phyloP scores from a whole-genome alignment of 2,329 filamentous ascomycete genomes.

The Penicillium sp. region DNA sequence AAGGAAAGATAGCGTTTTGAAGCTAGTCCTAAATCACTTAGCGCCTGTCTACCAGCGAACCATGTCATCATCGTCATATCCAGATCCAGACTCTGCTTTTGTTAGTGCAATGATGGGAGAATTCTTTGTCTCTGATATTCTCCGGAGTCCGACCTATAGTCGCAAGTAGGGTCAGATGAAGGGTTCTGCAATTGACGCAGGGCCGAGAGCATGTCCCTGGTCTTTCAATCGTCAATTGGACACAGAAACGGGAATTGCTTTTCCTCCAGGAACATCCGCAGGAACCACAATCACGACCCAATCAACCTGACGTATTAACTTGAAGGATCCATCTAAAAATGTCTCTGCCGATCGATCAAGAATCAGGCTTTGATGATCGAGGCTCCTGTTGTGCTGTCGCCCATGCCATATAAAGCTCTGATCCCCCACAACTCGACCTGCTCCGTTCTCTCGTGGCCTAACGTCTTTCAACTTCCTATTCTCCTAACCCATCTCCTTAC shows the following conservation, averaged over 20 bases:
- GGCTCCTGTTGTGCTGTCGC: not conserved
- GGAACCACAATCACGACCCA: not conserved
- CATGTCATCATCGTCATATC: not conserved
- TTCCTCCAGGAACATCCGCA: not conserved
- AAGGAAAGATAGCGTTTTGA: constrained; percentile 10
- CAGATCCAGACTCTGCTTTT: not conserved
- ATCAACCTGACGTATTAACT: not conserved
- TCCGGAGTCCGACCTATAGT: not conserved
- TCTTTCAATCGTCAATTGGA: not conserved
- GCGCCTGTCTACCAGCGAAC: not conserved
- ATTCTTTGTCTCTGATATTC: not conserved
- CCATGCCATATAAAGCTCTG: not conserved
- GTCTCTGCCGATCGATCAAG: not conserved
- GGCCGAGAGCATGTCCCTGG: not conserved
- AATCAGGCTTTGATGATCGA: not conserved
- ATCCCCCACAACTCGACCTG: not conserved
- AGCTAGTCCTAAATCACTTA: not conserved
- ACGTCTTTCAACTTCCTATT: not conserved
- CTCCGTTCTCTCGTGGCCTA: not conserved
- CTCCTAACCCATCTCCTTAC: not conserved
- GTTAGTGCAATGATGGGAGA: not conserved
- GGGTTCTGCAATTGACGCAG: not conserved
- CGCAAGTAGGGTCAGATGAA: not conserved
- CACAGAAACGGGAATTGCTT: not conserved
- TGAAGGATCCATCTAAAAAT: not conserved